Percentiles rank a stretch among this genome's conserved stretches.
Conservation (phyloP, 345 rosid genomes). For the Eucalyptus marginata region DNA sequence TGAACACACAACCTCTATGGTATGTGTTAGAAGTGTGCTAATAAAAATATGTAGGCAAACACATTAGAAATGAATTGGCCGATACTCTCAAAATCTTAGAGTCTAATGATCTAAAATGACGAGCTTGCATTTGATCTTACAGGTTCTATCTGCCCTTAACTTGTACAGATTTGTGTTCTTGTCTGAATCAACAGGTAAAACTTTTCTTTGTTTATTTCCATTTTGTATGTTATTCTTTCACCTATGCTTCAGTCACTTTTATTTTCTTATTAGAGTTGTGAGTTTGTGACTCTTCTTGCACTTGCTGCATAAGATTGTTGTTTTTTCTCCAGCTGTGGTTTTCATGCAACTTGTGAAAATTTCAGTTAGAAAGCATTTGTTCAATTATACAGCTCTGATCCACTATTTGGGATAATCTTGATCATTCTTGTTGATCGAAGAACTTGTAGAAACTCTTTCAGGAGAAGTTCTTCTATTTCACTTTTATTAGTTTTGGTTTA, state of each 20-base stretch:
- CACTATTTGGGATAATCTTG: background rate
- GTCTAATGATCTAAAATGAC: background rate
- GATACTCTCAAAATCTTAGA: background rate
- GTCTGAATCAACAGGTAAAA: slow-evolving; percentile 52
- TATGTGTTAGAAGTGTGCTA: background rate
- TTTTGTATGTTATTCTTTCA: background rate
- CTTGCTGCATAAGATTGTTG: background rate
- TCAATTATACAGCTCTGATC: background rate
- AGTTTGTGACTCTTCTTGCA: background rate
- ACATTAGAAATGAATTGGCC: background rate
- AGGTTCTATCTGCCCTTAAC: slow-evolving; percentile 87
- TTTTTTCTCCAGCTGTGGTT: background rate
- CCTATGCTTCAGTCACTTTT: background rate
- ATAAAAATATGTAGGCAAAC: background rate
- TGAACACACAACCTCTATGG: background rate
- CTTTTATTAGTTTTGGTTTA: background rate
- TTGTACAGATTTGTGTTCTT: slow-evolving; percentile 66
- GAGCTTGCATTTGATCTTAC: slow-evolving; percentile 2
- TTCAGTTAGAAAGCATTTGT: background rate
- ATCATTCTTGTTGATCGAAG: background rate
- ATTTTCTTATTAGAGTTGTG: background rate
- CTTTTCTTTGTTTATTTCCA: background rate
- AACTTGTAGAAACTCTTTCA: background rate
- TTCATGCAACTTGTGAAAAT: background rate
- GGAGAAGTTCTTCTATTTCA: background rate